These are phyloP conservation scores for Rutstroemia sp. DNA, from an alignment of 2,329 filamentous ascomycete species.

Conservation along the genomic window DNA sequence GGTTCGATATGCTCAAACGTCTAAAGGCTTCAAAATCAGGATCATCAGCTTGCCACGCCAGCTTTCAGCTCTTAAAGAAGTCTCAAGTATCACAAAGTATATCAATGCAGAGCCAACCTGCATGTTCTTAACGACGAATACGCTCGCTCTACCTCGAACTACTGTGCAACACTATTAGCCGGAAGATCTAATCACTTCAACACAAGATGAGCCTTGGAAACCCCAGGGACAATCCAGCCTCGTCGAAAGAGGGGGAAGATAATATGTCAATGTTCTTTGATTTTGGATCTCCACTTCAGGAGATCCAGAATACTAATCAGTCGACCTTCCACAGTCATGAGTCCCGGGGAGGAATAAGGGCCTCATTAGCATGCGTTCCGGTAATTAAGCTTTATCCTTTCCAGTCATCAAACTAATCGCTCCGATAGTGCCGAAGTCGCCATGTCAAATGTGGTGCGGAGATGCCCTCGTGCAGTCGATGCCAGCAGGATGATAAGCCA, in stretches of 20 bases:
- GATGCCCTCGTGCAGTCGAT: conserved; percentile 36
- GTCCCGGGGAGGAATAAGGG: conserved; percentile 31
- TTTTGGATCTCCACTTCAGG: conserved; percentile 13
- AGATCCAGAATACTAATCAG: background rate
- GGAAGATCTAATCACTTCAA: background rate
- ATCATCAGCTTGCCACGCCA: background rate
- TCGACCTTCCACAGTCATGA: conserved; percentile 1
- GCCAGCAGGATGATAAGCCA: conserved; percentile 34
- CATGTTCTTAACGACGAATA: background rate
- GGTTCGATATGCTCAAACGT: background rate
- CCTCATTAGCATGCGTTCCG: conserved; percentile 40
- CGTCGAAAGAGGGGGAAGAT: conserved; percentile 7
- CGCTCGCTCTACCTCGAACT: background rate
- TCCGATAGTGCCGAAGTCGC: conserved; percentile 29
- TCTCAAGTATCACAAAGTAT: background rate
- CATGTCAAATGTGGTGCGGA: conserved; percentile 41
- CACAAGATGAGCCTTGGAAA: background rate
- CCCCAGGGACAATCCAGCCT: background rate
- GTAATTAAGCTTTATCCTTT: conserved; percentile 11
- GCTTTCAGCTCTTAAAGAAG: background rate
- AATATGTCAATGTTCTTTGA: conserved; percentile 19
- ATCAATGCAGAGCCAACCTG: background rate
- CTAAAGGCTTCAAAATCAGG: background rate
- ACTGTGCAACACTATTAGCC: background rate
- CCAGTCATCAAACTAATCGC: background rate